Evolutionary conservation across 371 early-diverging fungal genomes (phyloP), one percentile per base, ranked within the genome.

Genomic region (Mortierella sp.): DNA sequence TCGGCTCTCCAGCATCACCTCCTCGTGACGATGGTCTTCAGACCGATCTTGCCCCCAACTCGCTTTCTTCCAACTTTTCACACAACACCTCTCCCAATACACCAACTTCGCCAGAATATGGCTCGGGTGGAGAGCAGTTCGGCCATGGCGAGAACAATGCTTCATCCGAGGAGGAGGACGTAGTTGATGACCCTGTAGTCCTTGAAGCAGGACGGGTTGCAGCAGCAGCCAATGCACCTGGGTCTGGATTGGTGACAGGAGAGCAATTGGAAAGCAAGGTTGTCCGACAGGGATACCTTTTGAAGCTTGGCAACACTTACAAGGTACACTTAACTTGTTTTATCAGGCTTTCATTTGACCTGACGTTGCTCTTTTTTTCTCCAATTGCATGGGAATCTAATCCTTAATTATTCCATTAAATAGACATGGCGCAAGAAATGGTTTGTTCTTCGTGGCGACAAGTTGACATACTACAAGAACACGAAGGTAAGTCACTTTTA

Each of bases 371-470:
- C 31, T 5, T 19, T 13, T 5, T 34, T 50, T 0, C 7, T 26
- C n/a, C 60, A 16, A 2, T 16, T 34, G 34, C 16, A 14, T 31
- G 50, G 10, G 24, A 54, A 16, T 24, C 70, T 70, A 50, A 84
- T 72, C 16, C 52, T 45, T 60, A 38, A 26, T 65, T 47, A 44
- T 70, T 70, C 58, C 26, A 54, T 48, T 14, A 7, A 34, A 31
- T 21, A 94, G 93, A 90, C 92, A 28, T 97, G 97, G 97, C 93
- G 94, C 84, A 95, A 94, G 80, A 92, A 95, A 38, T 97, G 96
- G 96, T 96, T 96, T 89, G 97, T 96, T 13, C 83, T 97, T 14
- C 88, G 96, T 52, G 93, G 92, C 52, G 95, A 94, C 70, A 93
- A 92, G n/a, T 84, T 97, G 60, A 90, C 93, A 8, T 94, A 93